Evolutionary conservation across 768 basidiomycete genomes (phyloP), one percentile per base, ranked within the genome.

Genomic region (Termitomyces sp.): DNA sequence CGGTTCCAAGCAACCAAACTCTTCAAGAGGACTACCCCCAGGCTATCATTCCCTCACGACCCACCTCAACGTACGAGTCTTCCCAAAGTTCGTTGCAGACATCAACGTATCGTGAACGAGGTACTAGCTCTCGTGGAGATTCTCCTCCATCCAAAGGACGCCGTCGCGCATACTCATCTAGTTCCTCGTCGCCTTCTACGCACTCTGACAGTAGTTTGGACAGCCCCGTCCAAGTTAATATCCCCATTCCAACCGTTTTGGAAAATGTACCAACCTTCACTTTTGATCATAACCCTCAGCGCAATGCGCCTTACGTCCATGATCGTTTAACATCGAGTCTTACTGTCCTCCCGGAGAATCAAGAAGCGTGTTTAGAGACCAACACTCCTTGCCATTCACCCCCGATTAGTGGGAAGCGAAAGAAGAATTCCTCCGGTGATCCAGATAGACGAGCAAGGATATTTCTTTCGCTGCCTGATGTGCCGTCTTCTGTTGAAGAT

Each of bases 331-430:
- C 60, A 15, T 70, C 75, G 12, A 63, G 67, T 29, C 68, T 86
- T 48, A 76, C 79, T 55, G 73, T 79, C 6, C 75, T 85, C 2
- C 84, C 79, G 4, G 84, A 86, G 59, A 81, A 75, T 50, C 66
- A 71, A 8, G 81, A 83, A 55, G 65, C 79, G 8, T 62, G 56
- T 54, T 54, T 58, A 20, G 58, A 66, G 54, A 56, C 53, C 13
- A 51, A 51, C 15, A 29, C 60, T 22, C 47, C 58, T 20, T 31
- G n/a, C 9, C 49, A 56, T 13, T 29, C 52, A n/a, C 58, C 58
- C 5, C 55, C 60, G 36, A 33, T 59, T 33, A 51, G 51, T 24
- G 50, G 46, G 22, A 57, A 57, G 26, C 58, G 51, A 48, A 50
- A 58, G 24, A 61, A 64, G 44, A 56, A 61, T 34, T 55, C 51